Evolutionary conservation across 495 filamentous ascomycete genomes (phyloP).

Genomic region (Stereocaulon alpinum): DNA sequence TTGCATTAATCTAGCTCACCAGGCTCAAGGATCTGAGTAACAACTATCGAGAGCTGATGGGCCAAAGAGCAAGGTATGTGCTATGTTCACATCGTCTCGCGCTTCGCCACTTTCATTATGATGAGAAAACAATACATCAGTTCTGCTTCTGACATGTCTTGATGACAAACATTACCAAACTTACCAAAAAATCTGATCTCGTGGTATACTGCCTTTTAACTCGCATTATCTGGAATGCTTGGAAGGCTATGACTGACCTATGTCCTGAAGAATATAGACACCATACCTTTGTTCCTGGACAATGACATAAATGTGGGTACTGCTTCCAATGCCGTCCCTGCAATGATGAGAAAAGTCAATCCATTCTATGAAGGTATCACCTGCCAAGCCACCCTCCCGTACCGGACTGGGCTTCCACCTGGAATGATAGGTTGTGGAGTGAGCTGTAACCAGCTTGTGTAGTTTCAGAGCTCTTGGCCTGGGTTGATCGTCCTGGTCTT

Average conservation of each 20-base stretch:
- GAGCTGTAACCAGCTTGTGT: slow-evolving; percentile 24
- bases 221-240: not conserved
- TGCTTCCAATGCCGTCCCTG: not conserved
- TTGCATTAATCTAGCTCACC: not conserved
- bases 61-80: not conserved
- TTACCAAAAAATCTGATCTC: slow-evolving; percentile 63
- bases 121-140: slow-evolving; percentile 74
- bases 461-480: slow-evolving; percentile 41
- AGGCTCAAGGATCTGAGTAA: not conserved
- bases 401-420: slow-evolving; percentile 52
- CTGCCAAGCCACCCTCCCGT: slow-evolving; percentile 65
- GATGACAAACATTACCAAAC: slow-evolving; percentile 62
- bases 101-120: slow-evolving; percentile 35
- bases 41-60: too few species aligned
- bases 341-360: slow-evolving; percentile 97
- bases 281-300: slow-evolving; percentile 3
- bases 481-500: slow-evolving; percentile 48
- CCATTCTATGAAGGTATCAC: slow-evolving; percentile 88
- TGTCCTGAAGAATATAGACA: not conserved
- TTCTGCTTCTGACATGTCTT: slow-evolving; percentile 87
- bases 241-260: not conserved
- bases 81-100: not conserved
- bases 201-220: slow-evolving; percentile 26
- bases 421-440: slow-evolving; percentile 91
- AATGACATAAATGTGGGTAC: slow-evolving; percentile 5